Percentiles rank a stretch among this genome's conserved stretches.
Conservation (phyloP, 331 rosid species). For the Pyrus hybrid region DNA sequence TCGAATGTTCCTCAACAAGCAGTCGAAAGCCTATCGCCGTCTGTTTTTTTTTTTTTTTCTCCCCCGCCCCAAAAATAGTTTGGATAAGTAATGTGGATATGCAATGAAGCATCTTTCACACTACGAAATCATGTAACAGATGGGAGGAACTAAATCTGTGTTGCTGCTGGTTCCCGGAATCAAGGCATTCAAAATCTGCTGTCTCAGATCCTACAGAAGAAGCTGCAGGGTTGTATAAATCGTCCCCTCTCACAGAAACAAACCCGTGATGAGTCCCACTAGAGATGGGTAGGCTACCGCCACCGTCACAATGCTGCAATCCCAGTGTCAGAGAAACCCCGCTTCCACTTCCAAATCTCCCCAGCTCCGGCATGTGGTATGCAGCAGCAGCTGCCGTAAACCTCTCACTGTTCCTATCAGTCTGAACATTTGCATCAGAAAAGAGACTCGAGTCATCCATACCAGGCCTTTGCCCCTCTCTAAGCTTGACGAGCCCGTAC, state of each 20-base stretch:
- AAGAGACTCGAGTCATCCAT: conserved; percentile 35
- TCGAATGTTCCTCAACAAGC: background rate
- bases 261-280: conserved; percentile 35
- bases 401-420: conserved; percentile 34
- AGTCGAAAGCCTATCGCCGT: background rate
- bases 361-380: conserved; percentile 56
- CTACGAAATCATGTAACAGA: conserved; percentile 57
- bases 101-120: conserved; percentile 27
- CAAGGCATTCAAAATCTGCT: conserved; percentile 43
- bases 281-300: conserved; percentile 40
- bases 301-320: conserved; percentile 70
- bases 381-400: conserved; percentile 42
- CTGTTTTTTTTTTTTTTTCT: background rate
- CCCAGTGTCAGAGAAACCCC: conserved; percentile 73
- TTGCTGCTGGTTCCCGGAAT: conserved; percentile 46
- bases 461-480: conserved; percentile 40
- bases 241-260: conserved; percentile 50
- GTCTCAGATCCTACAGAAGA: conserved; percentile 43
- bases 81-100: conserved; percentile 8
- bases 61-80: conserved; percentile 5
- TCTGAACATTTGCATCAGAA: conserved; percentile 33
- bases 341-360: conserved; percentile 39
- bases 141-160: conserved; percentile 45
- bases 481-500: conserved; percentile 28
- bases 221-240: conserved; percentile 37